A percentile compares a stretch with the other conserved stretches of the same genome.
Conservation (phyloP, 805 yeast species). For the Suhomyces pyralidae region DNA sequence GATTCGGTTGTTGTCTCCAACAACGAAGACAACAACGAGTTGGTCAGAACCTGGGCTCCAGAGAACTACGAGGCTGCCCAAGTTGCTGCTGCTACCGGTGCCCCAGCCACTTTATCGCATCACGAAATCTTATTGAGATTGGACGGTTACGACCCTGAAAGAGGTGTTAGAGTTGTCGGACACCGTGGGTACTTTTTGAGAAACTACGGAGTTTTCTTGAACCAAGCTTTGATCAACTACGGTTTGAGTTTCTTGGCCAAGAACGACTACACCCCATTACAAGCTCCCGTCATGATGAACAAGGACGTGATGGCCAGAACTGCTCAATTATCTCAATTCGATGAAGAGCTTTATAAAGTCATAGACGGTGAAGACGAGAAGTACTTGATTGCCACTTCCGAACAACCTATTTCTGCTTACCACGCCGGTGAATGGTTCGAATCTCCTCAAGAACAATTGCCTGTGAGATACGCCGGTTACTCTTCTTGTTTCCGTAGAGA, state of each 20-base stretch:
- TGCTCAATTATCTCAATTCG: conserved; percentile 96
- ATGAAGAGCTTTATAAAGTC: conserved; percentile 96
- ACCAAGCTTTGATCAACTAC: conserved; percentile 96
- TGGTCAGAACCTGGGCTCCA: conserved; percentile 87
- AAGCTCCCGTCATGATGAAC: conserved; percentile 99
- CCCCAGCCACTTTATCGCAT: conserved; percentile 80
- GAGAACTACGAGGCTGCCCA: conserved; percentile 60
- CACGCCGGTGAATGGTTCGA: conserved; percentile 99
- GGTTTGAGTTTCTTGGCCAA: conserved; percentile 81
- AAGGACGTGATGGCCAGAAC: conserved; percentile 99
- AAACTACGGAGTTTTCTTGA: conserved; percentile 92
- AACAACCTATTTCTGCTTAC: conserved; percentile 97
- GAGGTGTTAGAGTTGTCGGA: conserved; percentile 96
- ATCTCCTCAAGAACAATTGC: conserved; percentile 93
- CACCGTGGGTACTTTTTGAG: conserved; percentile 98
- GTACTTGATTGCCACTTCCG: conserved; percentile 96
- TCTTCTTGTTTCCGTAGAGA: conserved; percentile 99
- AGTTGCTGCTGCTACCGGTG: conserved; percentile 73
- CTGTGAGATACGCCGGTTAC: conserved; percentile 95
- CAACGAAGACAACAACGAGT: conserved; percentile 88
- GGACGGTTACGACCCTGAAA: conserved; percentile 98
- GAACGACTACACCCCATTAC: conserved; percentile 83
- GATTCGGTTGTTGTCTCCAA: conserved; percentile 82
- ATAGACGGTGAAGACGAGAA: conserved; percentile 97
- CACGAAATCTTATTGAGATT: conserved; percentile 91